Evolutionary conservation across 495 filamentous ascomycete species (phyloP).

Genomic region (Tuber melanosporum): DNA sequence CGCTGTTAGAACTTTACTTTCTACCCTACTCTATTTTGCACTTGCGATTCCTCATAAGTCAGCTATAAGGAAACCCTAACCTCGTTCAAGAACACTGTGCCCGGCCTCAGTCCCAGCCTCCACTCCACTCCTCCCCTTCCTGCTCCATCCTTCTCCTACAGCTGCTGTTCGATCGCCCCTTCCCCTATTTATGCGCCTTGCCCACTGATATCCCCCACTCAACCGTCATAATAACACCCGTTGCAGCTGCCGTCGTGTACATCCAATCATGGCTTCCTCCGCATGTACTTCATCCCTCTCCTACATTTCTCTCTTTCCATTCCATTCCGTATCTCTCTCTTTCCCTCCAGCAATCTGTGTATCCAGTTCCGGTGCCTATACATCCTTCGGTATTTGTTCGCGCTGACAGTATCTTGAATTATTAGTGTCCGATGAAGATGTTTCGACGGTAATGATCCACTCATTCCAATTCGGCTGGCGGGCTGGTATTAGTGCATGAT

Average conservation of each 20-base stretch:
- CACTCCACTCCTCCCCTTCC: background rate
- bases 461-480: background rate
- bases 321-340: background rate
- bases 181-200: conserved; percentile 1
- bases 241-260: background rate
- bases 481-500: background rate
- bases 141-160: background rate
- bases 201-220: conserved; percentile 4
- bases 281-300: conserved; percentile 4
- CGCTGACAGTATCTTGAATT: conserved; percentile 6
- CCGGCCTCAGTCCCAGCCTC: background rate
- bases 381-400: conserved; percentile 3
- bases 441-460: background rate
- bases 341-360: background rate
- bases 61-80: conserved; percentile 4
- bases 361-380: background rate
- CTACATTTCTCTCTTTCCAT: background rate
- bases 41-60: background rate
- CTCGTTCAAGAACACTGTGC: conserved; percentile 3
- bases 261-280: background rate
- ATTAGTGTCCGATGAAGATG: conserved; percentile 1
- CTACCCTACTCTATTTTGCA: background rate
- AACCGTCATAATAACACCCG: background rate
- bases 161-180: background rate
- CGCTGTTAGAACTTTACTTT: background rate